Evolutionary conservation across 176 grass and related monocot species (phyloP), one percentile per base, ranked within the genome.

Genomic region (Eleusine indica): DNA sequence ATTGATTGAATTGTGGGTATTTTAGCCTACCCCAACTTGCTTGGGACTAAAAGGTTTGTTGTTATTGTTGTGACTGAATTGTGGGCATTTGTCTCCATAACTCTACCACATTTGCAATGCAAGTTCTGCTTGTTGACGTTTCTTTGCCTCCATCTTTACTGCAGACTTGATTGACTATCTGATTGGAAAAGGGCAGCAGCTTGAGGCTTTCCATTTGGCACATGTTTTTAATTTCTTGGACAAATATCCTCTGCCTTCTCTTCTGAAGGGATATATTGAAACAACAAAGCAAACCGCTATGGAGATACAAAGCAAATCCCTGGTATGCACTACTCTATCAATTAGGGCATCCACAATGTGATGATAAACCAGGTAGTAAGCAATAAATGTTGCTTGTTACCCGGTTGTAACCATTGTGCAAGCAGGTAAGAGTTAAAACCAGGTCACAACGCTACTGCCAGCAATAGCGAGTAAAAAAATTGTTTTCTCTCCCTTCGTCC

Each of bases 151-250:
- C 77, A 66, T 83, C 40, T 74, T 78, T 71, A 73, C 32, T 87
- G 78, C 68, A 88, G 90, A 89, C 53, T 70, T 92, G 76, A 89
- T 92, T 80, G 69, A 86, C 49, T 83, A 92, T 75, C 35, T 92
- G 83, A 84, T 86, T 67, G 41, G 56, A 82, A 86, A 86, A 78
- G 87, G 80, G n/a, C 58, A 69, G 48, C 56, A 89, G 3, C 56
- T 89, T 0, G 60, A 80, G 9, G 80, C 35, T 56, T 37, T 89
- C 47, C 66, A 44, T 71, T 65, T 92, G 16, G 66, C 54, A 3
- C 37, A 89, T 51, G 48, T 8, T 86, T 78, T 89, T 74, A 71
- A 86, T 48, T 68, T 92, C 64, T 49, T 51, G 16, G 65, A 86
- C 28, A 86, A 87, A 62, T 92, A 80, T 77, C 80, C 87, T 49